Percentiles rank a stretch among this genome's conserved stretches.
Conservation (phyloP, 73 alveolate genomes). For the Paramecium octaurelia region DNA sequence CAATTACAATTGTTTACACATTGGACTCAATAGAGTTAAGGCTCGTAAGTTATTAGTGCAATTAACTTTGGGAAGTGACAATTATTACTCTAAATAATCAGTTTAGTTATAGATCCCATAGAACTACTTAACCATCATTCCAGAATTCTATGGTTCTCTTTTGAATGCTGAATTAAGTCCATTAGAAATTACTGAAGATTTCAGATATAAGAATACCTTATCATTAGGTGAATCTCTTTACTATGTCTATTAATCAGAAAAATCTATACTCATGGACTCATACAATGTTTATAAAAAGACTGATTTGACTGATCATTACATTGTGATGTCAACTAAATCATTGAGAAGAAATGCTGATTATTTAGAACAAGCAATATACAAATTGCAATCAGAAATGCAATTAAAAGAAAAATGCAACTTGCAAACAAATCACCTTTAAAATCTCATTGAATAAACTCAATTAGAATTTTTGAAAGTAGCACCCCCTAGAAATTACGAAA, state of each 20-base stretch:
- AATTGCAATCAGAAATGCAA: not conserved
- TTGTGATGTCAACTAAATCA: not conserved
- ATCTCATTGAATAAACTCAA: not conserved
- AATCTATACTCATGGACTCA: not conserved
- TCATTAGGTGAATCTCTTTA: constrained; percentile 24
- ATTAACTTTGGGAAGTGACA: not conserved
- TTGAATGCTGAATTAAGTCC: not conserved
- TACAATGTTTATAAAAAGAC: not conserved
- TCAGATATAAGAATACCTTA: not conserved
- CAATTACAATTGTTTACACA: constrained; percentile 24
- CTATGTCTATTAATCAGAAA: not conserved
- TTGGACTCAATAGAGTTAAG: not conserved
- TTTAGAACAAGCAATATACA: not conserved
- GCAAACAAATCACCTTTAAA: not conserved
- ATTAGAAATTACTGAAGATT: not conserved
- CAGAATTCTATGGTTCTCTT: constrained; percentile 25
- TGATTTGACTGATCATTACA: constrained; percentile 9
- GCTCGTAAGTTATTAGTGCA: not conserved
- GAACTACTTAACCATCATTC: not conserved
- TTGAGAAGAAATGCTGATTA: not conserved
- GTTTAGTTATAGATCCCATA: not conserved
- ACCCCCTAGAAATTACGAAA: constrained; percentile 45
- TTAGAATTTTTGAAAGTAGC: constrained; percentile 9
- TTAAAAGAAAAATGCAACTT: not conserved
- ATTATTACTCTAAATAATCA: not conserved